phyloP scores from a whole-genome alignment of 2,329 filamentous ascomycete species.

The Pestalotiopsis sp. region DNA sequence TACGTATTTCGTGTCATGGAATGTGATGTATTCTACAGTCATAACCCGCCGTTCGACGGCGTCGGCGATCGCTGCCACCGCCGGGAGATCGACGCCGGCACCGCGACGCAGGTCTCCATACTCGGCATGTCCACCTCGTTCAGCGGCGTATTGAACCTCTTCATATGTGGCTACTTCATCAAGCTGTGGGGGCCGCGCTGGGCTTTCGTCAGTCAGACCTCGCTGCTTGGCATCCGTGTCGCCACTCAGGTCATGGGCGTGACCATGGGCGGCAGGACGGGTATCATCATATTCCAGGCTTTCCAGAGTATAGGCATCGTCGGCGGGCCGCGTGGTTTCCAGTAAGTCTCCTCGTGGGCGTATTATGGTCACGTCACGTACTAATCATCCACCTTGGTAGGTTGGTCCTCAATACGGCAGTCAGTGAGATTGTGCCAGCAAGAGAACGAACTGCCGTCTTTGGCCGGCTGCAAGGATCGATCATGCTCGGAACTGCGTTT shows the following conservation, averaged over 20 bases:
- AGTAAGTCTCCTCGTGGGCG: constrained; percentile 33
- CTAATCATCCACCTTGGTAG: neutral
- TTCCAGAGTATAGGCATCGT: constrained; percentile 70
- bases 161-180: constrained; percentile 68
- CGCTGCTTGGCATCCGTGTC: constrained; percentile 66
- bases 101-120: constrained; percentile 65
- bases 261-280: constrained; percentile 57
- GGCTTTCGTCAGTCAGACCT: constrained; percentile 64
- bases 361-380: neutral
- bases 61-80: constrained; percentile 58
- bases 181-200: constrained; percentile 66
- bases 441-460: constrained; percentile 65
- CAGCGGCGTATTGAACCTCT: constrained; percentile 66
- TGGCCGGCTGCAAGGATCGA: constrained; percentile 64
- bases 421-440: constrained; percentile 65
- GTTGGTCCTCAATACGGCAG: constrained; percentile 68
- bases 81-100: constrained; percentile 65
- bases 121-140: constrained; percentile 69
- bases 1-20: constrained; percentile 74
- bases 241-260: constrained; percentile 68
- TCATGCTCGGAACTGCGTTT: constrained; percentile 68
- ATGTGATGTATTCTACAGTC: constrained; percentile 69
- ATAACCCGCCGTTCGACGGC: constrained; percentile 52
- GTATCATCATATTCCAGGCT: constrained; percentile 70
- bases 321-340: constrained; percentile 70